Conservation (phyloP, 805 yeast genomes). For the Lipomyces chichibuensis region DNA sequence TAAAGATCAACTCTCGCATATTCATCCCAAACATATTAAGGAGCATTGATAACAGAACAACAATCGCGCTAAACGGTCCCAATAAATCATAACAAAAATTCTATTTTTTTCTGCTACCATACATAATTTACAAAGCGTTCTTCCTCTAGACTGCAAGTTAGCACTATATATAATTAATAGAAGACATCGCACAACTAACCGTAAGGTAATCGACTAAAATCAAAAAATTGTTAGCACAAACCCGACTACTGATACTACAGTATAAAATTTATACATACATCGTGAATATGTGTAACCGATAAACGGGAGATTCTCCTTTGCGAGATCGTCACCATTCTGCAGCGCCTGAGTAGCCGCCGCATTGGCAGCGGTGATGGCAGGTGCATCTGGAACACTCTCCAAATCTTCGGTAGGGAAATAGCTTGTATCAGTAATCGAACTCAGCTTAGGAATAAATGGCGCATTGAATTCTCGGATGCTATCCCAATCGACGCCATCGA, state of each 20-base stretch:
- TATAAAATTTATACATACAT: slow-evolving; percentile 57
- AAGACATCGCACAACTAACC: slow-evolving; percentile 7
- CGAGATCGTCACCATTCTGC: slow-evolving; percentile 20
- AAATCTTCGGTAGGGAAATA: slow-evolving; percentile 98
- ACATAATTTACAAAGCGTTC: slow-evolving; percentile 14
- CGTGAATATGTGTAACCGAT: slow-evolving; percentile 96
- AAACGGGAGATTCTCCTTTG: slow-evolving; percentile 82
- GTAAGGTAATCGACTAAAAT: slow-evolving; percentile 21
- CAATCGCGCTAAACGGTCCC: neutral
- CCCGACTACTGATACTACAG: neutral
- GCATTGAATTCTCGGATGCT: slow-evolving; percentile 85
- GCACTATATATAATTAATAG: neutral
- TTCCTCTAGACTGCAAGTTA: slow-evolving; percentile 5
- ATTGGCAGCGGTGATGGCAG: slow-evolving; percentile 36
- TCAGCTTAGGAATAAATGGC: slow-evolving; percentile 88
- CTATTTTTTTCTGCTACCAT: neutral
- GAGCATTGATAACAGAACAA: neutral
- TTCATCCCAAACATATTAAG: neutral
- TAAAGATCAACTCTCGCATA: slow-evolving; percentile 5
- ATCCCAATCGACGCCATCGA: slow-evolving; percentile 95
- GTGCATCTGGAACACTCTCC: slow-evolving; percentile 87
- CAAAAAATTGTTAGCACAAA: neutral
- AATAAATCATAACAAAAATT: neutral
- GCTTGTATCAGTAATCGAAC: slow-evolving; percentile 92
- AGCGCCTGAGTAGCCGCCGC: slow-evolving; percentile 22